A percentile compares a stretch with the other conserved stretches of the same genome.
Conservation (phyloP, 768 basidiomycete genomes). For the Erythrobasidium yunnanense region DNA sequence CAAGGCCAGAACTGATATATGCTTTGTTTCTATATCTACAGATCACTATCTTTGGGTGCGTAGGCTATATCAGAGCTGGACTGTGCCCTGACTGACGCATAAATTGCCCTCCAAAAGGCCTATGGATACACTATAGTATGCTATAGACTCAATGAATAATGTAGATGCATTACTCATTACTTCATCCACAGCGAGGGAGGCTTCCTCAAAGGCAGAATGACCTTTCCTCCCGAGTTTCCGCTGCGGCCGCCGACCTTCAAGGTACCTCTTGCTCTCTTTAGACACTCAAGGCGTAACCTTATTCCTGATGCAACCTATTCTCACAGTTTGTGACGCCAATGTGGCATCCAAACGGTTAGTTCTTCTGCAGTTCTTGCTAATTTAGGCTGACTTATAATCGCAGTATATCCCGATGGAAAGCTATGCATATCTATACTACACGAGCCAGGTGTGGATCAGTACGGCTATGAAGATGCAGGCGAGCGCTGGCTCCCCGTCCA, state of each 20-base stretch:
- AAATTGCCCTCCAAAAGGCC: constrained; percentile 50
- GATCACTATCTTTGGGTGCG: constrained; percentile 37
- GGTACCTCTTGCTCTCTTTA: neutral
- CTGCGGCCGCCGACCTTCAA: constrained; percentile 12
- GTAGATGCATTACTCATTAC: too few species aligned
- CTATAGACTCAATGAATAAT: too few species aligned
- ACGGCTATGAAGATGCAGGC: constrained; percentile 83
- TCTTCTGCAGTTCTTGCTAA: neutral
- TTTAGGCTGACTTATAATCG: neutral
- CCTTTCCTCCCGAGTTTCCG: constrained; percentile 55
- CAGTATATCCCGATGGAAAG: constrained; percentile 44
- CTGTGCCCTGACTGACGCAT: neutral
- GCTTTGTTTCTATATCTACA: neutral
- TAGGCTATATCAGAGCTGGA: too few species aligned
- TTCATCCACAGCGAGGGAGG: constrained; percentile 69
- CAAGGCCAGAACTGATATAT: too few species aligned
- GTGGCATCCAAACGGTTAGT: constrained; percentile 47
- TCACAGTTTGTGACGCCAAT: constrained; percentile 52
- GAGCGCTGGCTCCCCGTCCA: constrained; percentile 98
- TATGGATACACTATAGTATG: constrained; percentile 83
- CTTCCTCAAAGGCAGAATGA: constrained; percentile 79
- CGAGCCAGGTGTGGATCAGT: constrained; percentile 87
- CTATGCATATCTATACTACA: constrained; percentile 53
- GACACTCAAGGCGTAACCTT: constrained; percentile 43
- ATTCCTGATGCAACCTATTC: constrained; percentile 82